Percentiles rank a stretch among this genome's conserved stretches.
These are phyloP conservation scores for Stephania yunnanensis DNA, from an alignment of 164 flowering plant species.

Conservation along the genomic window DNA sequence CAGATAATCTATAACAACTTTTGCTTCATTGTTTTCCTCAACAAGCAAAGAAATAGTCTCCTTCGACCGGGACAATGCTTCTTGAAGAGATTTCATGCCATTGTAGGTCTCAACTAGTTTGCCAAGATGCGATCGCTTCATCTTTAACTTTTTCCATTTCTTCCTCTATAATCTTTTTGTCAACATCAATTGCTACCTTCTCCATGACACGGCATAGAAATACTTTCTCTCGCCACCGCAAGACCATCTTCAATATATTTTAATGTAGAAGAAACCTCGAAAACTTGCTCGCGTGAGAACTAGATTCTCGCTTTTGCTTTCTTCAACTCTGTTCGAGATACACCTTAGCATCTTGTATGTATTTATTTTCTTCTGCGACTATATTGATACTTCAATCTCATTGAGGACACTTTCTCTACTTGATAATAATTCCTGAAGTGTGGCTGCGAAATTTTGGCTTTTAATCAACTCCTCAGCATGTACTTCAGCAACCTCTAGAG, in stretches of 20 bases:
- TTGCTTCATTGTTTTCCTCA: slow-evolving; percentile 33
- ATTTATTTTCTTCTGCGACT: too few species aligned
- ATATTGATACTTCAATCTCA: too few species aligned
- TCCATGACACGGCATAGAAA: slow-evolving; percentile 35
- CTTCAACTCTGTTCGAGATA: slow-evolving; percentile 48
- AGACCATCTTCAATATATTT: slow-evolving; percentile 49
- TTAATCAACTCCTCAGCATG: slow-evolving; percentile 40
- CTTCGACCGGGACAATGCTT: slow-evolving; percentile 34
- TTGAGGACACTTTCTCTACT: slow-evolving; percentile 37
- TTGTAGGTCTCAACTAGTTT: slow-evolving; percentile 42
- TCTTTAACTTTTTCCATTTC: slow-evolving; percentile 46
- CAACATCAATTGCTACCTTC: slow-evolving; percentile 40
- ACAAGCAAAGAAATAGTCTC: slow-evolving; percentile 29
- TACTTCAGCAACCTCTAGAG: slow-evolving; percentile 56
- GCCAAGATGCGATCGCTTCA: slow-evolving; percentile 30
- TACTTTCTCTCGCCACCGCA: slow-evolving; percentile 37
- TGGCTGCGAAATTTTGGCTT: slow-evolving; percentile 40
- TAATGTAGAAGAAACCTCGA: slow-evolving; percentile 34
- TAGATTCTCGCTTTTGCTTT: slow-evolving; percentile 24
- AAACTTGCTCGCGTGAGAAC: slow-evolving; percentile 17
- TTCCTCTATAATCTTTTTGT: slow-evolving; percentile 36
- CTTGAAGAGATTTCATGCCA: slow-evolving; percentile 53
- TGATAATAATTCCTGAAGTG: slow-evolving; percentile 55
- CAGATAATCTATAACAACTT: slow-evolving; percentile 31
- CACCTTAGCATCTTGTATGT: too few species aligned